Evolutionary conservation across 2,329 filamentous ascomycete genomes (phyloP), one percentile per base, ranked within the genome.

Genomic region (Aureobasidium pullulans): DNA sequence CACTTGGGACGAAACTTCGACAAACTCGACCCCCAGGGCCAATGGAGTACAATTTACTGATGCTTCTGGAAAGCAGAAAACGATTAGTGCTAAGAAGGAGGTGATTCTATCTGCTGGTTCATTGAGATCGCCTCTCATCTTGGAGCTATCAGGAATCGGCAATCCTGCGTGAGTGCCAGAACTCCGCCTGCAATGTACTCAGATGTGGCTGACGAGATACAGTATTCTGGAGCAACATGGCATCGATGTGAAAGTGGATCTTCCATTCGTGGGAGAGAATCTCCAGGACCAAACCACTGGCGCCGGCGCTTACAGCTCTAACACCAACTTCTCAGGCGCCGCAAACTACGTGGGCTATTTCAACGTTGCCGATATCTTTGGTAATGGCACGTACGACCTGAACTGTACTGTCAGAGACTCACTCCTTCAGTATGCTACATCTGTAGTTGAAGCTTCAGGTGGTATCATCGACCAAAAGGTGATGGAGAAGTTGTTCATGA

Each of bases 401-500:
- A 49, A 62, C 2, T 36, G 62, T 6, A 64, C 65, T 19, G 10
- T 72, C 23, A 52, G 52, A 4, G 57, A 66, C 19, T 68, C 69
- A 23, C 61, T 70, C 8, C 64, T 65, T 16, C 36, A 48, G 13
- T 73, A 71, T 34, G 71, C 70, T 13, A 43, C 60, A 1, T 47
- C 42, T 9, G 60, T 64, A 34, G 68, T 70, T 15, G 64, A 66
- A 48, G 61, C 63, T 1, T 68, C 65, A 3, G 66, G 66, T 9
- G 63, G 67, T 4, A 59, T 68, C 13, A 68, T 71, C 13, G 61
- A 80, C 32, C 71, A 78, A 60, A 65, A 66, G 13, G 66, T 80
- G 1, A 70, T 81, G 19, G 66, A 68, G 6, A 66, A 77, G 2
- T 77, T 82, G 66, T 71, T 82, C 23, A 66, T 67, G 7, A 67